phyloP scores from a whole-genome alignment of 306 rosid species.

The Malus orientalis region DNA sequence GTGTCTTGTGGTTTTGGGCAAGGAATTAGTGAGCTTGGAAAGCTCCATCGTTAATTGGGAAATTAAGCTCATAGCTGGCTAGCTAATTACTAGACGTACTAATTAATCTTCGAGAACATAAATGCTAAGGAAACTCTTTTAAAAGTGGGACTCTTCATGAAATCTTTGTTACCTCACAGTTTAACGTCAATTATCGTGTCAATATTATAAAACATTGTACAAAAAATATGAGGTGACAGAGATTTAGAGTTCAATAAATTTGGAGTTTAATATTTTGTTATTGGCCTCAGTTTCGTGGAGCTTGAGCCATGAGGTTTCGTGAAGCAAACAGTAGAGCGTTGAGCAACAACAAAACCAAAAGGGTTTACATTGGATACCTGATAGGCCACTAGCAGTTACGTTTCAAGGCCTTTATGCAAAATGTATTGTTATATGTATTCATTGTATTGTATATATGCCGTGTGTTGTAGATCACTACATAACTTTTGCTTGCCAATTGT shows the following conservation, averaged over 20 bases:
- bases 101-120: too few relatives aligned
- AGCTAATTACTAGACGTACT: not conserved
- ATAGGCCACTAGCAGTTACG: constrained; percentile 8
- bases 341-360: not conserved
- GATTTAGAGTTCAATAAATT: too few relatives aligned
- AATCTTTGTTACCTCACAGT: rapidly evolving
- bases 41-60: not conserved
- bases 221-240: too few relatives aligned
- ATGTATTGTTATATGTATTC: not conserved
- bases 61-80: not conserved
- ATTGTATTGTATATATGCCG: not conserved
- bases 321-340: constrained; percentile 1
- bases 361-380: not conserved
- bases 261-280: too few relatives aligned
- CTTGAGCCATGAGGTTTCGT: constrained; percentile 13
- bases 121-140: too few relatives aligned
- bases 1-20: not conserved
- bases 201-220: too few relatives aligned
- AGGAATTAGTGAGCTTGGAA: not conserved
- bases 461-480: not conserved
- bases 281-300: too few relatives aligned
- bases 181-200: too few relatives aligned
- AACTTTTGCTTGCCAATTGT: not conserved
- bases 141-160: rapidly evolving
- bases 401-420: constrained; percentile 9